A percentile compares a stretch with the other conserved stretches of the same genome.
Conservation (phyloP, 495 filamentous ascomycete genomes). For the Chlorociboria aeruginascens region DNA sequence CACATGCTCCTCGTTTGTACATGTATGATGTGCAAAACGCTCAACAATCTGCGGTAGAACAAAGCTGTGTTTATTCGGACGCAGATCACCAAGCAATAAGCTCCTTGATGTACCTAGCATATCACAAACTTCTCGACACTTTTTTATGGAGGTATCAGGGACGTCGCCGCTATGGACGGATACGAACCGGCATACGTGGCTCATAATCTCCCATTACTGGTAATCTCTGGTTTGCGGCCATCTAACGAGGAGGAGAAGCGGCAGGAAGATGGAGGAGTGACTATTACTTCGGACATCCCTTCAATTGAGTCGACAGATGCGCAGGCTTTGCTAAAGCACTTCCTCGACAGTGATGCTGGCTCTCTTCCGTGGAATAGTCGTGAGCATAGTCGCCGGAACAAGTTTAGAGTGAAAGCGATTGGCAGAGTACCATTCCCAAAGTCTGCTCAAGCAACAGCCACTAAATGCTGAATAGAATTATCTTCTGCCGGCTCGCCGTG, state of each 20-base stretch:
- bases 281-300: constrained; percentile 56
- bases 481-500: constrained; percentile 38
- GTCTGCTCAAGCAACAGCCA: neutral
- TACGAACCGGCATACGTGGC: constrained; percentile 71
- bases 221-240: constrained; percentile 59
- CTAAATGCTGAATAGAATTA: constrained; percentile 29
- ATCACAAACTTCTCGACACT: neutral
- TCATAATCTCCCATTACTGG: constrained; percentile 69
- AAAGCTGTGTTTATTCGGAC: too few relatives aligned
- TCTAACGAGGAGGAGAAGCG: constrained; percentile 29
- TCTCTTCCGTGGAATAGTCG: constrained; percentile 44
- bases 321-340: constrained; percentile 51
- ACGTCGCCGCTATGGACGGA: constrained; percentile 60
- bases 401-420: constrained; percentile 54
- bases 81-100: too few relatives aligned
- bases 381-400: constrained; percentile 30
- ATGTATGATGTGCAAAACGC: too few relatives aligned
- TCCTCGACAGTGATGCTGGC: constrained; percentile 55
- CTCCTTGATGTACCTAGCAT: neutral
- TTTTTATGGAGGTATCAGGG: constrained; percentile 13
- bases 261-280: constrained; percentile 44
- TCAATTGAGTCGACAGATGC: constrained; percentile 52
- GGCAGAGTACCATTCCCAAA: constrained; percentile 53
- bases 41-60: too few relatives aligned
- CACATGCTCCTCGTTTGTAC: too few relatives aligned